Percentiles rank a stretch among this genome's conserved stretches.
These are phyloP conservation scores for Chaetomiaceae sp. DNA, from an alignment of 2,329 filamentous ascomycete species.

Conservation along the genomic window DNA sequence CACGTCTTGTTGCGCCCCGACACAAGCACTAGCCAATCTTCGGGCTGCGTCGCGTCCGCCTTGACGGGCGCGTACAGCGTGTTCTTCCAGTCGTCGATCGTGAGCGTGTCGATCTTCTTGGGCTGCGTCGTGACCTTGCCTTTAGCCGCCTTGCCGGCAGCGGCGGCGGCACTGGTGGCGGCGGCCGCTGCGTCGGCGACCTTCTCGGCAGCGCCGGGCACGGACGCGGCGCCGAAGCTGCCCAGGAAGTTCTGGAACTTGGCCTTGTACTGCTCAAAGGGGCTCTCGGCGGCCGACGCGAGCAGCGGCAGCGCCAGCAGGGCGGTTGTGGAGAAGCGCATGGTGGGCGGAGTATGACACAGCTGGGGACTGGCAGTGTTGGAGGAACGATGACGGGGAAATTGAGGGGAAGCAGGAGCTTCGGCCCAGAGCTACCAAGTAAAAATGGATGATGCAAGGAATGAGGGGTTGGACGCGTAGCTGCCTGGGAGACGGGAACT, in stretches of 20 bases:
- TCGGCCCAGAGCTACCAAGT: background rate
- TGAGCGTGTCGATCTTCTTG: constrained; percentile 50
- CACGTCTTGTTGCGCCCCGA: constrained; percentile 76
- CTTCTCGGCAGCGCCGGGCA: constrained; percentile 42
- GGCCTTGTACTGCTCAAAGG: constrained; percentile 52
- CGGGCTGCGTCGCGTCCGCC: constrained; percentile 52
- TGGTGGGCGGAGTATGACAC: constrained; percentile 29
- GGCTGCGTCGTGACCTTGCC: background rate
- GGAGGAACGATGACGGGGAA: background rate
- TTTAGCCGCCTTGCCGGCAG: constrained; percentile 34
- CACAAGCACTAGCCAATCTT: constrained; percentile 71
- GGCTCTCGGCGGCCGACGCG: constrained; percentile 44
- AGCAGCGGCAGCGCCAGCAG: constrained; percentile 52
- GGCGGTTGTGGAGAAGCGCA: constrained; percentile 52
- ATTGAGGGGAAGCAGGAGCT: background rate
- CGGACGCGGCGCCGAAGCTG: constrained; percentile 48
- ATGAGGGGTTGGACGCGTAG: background rate
- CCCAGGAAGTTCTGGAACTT: constrained; percentile 60
- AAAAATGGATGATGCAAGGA: background rate
- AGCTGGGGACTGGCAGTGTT: constrained; percentile 1
- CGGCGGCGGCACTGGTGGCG: constrained; percentile 34
- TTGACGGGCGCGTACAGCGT: constrained; percentile 58
- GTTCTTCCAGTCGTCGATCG: constrained; percentile 64
- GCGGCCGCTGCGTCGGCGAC: constrained; percentile 31
- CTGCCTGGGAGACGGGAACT: constrained; percentile 3